Percentiles rank a stretch among this genome's conserved stretches.
phyloP scores from a whole-genome alignment of 192 early-diverging fungal genomes.

The Umbelopsis vinacea region DNA sequence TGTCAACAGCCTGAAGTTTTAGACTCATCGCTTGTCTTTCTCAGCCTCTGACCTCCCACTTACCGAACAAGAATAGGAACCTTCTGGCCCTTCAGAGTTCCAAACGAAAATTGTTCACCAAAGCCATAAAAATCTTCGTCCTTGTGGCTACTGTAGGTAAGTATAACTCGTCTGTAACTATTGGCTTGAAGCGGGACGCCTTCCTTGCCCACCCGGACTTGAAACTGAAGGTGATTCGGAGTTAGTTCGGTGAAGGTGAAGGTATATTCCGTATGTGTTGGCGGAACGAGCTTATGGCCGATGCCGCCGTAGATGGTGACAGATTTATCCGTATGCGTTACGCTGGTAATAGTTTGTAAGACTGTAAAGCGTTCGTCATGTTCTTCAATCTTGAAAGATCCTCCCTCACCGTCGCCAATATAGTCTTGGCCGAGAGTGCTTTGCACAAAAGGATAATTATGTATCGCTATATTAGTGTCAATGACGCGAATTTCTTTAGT shows the following conservation, averaged over 20 bases:
- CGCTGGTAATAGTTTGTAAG: conserved; percentile 38
- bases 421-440: conserved; percentile 38
- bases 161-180: conserved; percentile 26
- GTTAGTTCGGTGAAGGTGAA: conserved; percentile 33
- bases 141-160: conserved; percentile 26
- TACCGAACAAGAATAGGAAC: conserved; percentile 45
- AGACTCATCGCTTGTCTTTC: not conserved
- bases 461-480: conserved; percentile 16
- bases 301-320: conserved; percentile 30
- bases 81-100: conserved; percentile 43
- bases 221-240: conserved; percentile 32
- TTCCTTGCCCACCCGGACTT: conserved; percentile 8
- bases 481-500: not conserved
- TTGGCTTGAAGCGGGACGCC: not conserved
- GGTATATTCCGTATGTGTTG: conserved; percentile 39
- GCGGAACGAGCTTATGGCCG: conserved; percentile 29
- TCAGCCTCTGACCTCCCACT: not conserved
- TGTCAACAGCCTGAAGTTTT: conserved; percentile 6
- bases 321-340: conserved; percentile 19
- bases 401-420: conserved; percentile 34
- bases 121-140: conserved; percentile 52
- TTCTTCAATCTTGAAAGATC: conserved; percentile 40
- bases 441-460: conserved; percentile 40
- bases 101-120: conserved; percentile 43
- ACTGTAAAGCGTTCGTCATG: conserved; percentile 36